Percentiles rank a stretch among this genome's conserved stretches.
These are phyloP conservation scores for Termitomyces heimii DNA, from an alignment of 768 basidiomycete species.

Conservation along the genomic window DNA sequence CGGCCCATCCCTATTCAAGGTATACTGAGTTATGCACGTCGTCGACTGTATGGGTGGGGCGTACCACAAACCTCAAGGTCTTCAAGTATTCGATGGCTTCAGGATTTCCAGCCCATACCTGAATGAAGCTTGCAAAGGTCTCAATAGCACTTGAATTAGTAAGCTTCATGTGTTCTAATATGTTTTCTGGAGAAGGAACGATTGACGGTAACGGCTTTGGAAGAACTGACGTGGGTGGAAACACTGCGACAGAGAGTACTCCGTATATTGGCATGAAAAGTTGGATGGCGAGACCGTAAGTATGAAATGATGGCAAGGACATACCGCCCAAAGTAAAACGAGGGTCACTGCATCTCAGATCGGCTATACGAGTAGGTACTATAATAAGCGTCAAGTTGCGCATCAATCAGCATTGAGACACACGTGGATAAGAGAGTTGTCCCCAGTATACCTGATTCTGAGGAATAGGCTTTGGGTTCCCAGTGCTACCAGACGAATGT, in stretches of 20 bases:
- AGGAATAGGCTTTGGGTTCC: slow-evolving; percentile 37
- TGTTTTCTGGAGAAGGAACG: slow-evolving; percentile 20
- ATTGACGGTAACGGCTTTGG: slow-evolving; percentile 18
- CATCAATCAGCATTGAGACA: not conserved
- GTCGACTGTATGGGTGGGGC: not conserved
- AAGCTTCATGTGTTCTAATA: slow-evolving; percentile 26
- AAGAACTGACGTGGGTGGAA: not conserved
- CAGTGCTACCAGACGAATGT: slow-evolving; percentile 39
- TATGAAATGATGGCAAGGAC: slow-evolving; percentile 33
- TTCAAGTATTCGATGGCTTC: slow-evolving; percentile 15
- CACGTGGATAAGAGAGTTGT: slow-evolving; percentile 19
- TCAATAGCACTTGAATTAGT: slow-evolving; percentile 24
- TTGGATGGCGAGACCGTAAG: slow-evolving; percentile 23
- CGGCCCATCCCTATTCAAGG: slow-evolving; percentile 8
- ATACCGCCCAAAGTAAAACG: slow-evolving; percentile 17
- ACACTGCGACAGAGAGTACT: slow-evolving; percentile 11
- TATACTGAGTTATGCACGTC: not conserved
- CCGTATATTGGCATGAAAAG: slow-evolving; percentile 18
- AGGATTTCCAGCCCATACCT: slow-evolving; percentile 28
- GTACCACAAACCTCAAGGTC: slow-evolving; percentile 6
- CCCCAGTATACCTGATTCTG: slow-evolving; percentile 22
- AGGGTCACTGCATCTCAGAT: slow-evolving; percentile 8
- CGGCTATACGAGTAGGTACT: not conserved
- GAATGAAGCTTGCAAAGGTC: slow-evolving; percentile 32
- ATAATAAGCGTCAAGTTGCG: not conserved